These are phyloP conservation scores for Penicillium robsamsonii DNA, from an alignment of 495 filamentous ascomycete species.

Conservation along the genomic window DNA sequence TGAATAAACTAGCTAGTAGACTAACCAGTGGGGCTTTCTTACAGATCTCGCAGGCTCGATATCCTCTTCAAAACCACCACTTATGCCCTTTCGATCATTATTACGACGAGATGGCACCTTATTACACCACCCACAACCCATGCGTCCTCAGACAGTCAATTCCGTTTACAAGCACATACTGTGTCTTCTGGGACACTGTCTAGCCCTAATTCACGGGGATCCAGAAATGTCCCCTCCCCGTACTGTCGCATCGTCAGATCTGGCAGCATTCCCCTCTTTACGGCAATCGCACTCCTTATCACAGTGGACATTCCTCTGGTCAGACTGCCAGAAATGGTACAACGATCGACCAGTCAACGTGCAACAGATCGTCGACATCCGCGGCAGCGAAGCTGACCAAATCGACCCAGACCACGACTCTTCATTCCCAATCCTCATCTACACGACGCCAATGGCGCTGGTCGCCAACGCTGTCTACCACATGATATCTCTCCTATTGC, in stretches of 20 bases:
- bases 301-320: constrained; percentile 30
- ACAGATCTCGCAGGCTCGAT: constrained; percentile 26
- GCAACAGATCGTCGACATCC: constrained; percentile 28
- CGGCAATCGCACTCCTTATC: constrained; percentile 28
- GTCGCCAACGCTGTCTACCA: constrained; percentile 30
- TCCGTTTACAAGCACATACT: constrained; percentile 21
- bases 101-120: constrained; percentile 23
- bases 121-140: constrained; percentile 5
- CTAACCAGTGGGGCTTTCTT: not conserved
- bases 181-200: constrained; percentile 22
- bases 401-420: constrained; percentile 28
- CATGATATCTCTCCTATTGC: constrained; percentile 22
- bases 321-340: constrained; percentile 32
- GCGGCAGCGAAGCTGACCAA: constrained; percentile 26
- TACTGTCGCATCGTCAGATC: constrained; percentile 10
- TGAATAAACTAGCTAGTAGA: not conserved
- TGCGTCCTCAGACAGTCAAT: constrained; percentile 12
- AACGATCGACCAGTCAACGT: constrained; percentile 26
- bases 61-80: constrained; percentile 10
- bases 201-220: constrained; percentile 23
- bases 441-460: constrained; percentile 32
- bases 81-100: constrained; percentile 24
- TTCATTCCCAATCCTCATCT: constrained; percentile 28
- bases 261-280: constrained; percentile 22
- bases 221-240: constrained; percentile 15